phyloP scores from a whole-genome alignment of 345 rosid species.

The Hevea brasiliensis region DNA sequence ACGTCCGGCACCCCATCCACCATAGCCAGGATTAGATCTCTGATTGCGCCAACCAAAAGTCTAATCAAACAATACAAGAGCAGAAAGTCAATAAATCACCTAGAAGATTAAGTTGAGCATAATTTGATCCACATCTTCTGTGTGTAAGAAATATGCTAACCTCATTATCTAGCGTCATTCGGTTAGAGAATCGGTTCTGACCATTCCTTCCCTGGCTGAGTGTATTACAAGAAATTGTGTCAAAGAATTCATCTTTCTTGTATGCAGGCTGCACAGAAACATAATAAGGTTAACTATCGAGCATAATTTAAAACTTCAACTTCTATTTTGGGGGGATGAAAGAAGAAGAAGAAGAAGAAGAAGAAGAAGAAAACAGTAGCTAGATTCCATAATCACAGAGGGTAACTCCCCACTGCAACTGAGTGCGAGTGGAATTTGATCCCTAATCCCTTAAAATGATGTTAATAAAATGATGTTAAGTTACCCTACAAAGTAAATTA shows the following conservation, averaged over 20 bases:
- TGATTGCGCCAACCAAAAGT: slow-evolving; percentile 32
- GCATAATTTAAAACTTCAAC: neutral
- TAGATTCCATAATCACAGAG: neutral
- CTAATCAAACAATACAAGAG: slow-evolving; percentile 21
- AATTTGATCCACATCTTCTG: neutral
- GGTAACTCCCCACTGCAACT: neutral
- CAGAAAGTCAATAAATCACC: slow-evolving; percentile 1
- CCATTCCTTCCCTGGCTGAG: slow-evolving; percentile 32
- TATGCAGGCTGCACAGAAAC: slow-evolving; percentile 42
- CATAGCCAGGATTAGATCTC: slow-evolving; percentile 22
- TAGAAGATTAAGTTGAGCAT: neutral
- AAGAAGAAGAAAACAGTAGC: neutral
- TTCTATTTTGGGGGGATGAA: no score
- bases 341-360: no score
- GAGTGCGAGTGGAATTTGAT: no score
- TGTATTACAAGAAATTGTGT: slow-evolving; percentile 45
- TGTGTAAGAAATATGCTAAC: slow-evolving; percentile 23
- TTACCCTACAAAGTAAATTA: no score
- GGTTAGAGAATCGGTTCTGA: slow-evolving; percentile 37
- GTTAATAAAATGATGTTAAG: no score
- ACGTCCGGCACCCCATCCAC: slow-evolving; percentile 17
- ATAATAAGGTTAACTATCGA: neutral
- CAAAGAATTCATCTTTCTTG: slow-evolving; percentile 49
- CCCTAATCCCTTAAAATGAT: neutral
- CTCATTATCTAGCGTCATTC: slow-evolving; percentile 42